Conservation (phyloP, 1,284 basidiomycete genomes). For the Heliocybe sulcata region DNA sequence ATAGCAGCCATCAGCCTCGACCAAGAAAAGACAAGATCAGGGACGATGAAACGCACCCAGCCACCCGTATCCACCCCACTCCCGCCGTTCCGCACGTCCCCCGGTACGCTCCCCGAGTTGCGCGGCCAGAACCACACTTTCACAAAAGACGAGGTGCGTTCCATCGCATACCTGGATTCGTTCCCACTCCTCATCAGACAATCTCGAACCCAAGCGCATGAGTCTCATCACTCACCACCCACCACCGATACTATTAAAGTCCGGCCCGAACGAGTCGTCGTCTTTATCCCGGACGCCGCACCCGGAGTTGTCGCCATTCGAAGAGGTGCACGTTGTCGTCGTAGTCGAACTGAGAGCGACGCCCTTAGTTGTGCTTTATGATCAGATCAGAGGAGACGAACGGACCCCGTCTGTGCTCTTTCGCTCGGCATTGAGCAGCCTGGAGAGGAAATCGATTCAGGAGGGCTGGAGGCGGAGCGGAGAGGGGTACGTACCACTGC, state of each 20-base stretch:
- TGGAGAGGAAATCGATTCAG: constrained; percentile 39
- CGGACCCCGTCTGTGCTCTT: background rate
- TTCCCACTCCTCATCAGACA: too few species aligned
- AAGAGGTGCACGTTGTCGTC: constrained; percentile 40
- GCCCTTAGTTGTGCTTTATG: too few species aligned
- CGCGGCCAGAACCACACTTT: constrained; percentile 58
- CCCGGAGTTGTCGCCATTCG: constrained; percentile 45
- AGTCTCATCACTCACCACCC: constrained; percentile 47
- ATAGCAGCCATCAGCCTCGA: background rate
- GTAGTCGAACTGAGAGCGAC: constrained; percentile 26
- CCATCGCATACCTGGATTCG: constrained; percentile 42
- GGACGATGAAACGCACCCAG: constrained; percentile 30
- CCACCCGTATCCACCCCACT: constrained; percentile 33
- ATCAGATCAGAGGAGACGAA: too few species aligned
- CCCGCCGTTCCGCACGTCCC: constrained; percentile 33
- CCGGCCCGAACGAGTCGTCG: constrained; percentile 45
- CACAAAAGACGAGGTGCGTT: constrained; percentile 39
- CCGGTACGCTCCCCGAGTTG: constrained; percentile 33
- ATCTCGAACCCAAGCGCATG: too few species aligned
- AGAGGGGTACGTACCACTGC: constrained; percentile 24
- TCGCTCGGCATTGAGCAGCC: constrained; percentile 51
- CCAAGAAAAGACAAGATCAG: background rate
- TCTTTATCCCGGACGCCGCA: constrained; percentile 52
- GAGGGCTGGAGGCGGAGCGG: constrained; percentile 26
- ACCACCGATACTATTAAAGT: constrained; percentile 55